These are phyloP conservation scores for Ophiostoma himal-ulmi DNA, from an alignment of 2,329 filamentous ascomycete species.

Conservation along the genomic window DNA sequence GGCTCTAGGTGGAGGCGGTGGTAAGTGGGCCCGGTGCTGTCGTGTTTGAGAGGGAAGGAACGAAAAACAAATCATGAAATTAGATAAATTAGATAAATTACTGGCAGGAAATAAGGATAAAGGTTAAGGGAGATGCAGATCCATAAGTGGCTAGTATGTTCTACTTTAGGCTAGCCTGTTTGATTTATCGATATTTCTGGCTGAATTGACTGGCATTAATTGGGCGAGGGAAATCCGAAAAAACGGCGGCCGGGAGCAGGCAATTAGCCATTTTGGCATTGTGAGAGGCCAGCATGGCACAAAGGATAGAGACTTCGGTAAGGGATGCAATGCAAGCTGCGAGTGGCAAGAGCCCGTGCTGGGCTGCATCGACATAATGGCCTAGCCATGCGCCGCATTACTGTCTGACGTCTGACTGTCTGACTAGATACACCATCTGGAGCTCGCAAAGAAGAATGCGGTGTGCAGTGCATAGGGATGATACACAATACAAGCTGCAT, in stretches of 20 bases:
- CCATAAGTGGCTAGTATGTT: background rate
- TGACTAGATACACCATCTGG: background rate
- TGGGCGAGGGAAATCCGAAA: background rate
- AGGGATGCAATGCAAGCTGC: background rate
- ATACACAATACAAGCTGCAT: background rate
- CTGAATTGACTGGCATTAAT: background rate
- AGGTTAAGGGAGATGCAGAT: background rate
- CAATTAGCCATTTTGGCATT: background rate
- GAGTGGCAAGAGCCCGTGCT: background rate
- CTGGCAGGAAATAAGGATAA: background rate
- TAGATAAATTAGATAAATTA: background rate
- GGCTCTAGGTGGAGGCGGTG: slow-evolving; percentile 18
- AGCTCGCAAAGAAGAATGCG: background rate
- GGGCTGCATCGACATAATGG: background rate
- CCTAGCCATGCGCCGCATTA: background rate
- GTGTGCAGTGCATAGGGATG: background rate
- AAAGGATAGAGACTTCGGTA: background rate
- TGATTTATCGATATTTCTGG: background rate
- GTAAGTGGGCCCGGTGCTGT: slow-evolving; percentile 22
- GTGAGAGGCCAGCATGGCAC: background rate
- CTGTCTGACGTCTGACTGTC: background rate
- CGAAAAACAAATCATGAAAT: background rate
- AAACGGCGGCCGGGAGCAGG: background rate
- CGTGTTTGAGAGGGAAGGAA: slow-evolving; percentile 23
- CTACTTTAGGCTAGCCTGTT: background rate